A percentile compares a stretch with the other conserved stretches of the same genome.
Conservation (phyloP, 75 land plant species). For the Gnetum montanum region DNA sequence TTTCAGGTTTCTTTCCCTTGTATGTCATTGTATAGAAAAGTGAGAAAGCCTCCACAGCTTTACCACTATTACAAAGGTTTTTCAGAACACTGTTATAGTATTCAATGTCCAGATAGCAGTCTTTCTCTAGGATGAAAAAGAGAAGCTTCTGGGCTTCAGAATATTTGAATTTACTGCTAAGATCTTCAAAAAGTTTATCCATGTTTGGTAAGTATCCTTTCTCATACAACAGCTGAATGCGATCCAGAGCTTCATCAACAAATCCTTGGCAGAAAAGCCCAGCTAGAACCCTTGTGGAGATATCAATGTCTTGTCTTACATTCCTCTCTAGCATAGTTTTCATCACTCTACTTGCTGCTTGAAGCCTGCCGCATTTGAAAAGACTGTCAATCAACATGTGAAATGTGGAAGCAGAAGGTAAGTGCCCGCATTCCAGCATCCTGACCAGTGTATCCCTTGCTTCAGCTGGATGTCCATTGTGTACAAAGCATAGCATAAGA, state of each 20-base stretch:
- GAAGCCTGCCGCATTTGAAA: constrained; percentile 20
- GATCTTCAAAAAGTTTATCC: constrained; percentile 28
- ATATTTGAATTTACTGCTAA: constrained; percentile 23
- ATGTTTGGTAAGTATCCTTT: constrained; percentile 37
- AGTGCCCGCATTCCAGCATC: constrained; percentile 39
- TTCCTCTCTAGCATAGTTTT: constrained; percentile 46
- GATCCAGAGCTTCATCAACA: constrained; percentile 25
- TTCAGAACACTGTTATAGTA: constrained; percentile 18
- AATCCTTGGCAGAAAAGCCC: constrained; percentile 19
- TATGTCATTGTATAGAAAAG: constrained; percentile 45
- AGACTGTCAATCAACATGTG: constrained; percentile 52
- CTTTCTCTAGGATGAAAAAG: constrained; percentile 27
- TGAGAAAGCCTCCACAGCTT: constrained; percentile 33
- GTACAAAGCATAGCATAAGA: constrained; percentile 41
- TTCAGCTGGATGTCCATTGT: constrained; percentile 13
- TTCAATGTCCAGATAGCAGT: constrained; percentile 15
- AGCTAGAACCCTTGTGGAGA: constrained; percentile 34
- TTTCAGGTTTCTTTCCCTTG: constrained; percentile 10
- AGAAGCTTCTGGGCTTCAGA: constrained; percentile 27
- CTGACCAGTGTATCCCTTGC: constrained; percentile 37
- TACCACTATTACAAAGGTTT: constrained; percentile 26
- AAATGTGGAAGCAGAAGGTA: constrained; percentile 36
- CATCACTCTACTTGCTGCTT: constrained; percentile 41
- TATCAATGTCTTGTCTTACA: constrained; percentile 37
- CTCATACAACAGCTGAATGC: constrained; percentile 26